Evolutionary conservation across 1,284 basidiomycete genomes (phyloP).

Genomic region (Pseudozyma pruni): DNA sequence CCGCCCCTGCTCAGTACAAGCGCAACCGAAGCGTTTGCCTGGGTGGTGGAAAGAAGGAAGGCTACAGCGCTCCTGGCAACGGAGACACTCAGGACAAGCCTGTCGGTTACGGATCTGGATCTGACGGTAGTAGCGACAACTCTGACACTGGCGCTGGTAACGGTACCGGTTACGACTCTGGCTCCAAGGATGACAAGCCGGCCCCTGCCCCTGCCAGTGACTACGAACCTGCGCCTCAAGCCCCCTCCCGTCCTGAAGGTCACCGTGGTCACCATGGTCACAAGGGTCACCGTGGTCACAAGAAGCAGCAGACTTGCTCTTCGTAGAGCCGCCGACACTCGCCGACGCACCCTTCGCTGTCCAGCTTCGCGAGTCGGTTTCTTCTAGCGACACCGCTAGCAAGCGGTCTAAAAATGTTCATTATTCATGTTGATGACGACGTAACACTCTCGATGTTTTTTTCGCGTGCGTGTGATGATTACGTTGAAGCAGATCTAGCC

Average conservation of each 20-base stretch:
- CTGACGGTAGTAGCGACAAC: not conserved
- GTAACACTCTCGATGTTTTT: no score
- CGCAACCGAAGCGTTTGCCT: constrained; percentile 37
- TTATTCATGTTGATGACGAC: no score
- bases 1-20: constrained; percentile 30
- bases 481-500: constrained; percentile 1
- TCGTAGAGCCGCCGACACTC: no score
- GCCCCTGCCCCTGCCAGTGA: no score
- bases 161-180: not conserved
- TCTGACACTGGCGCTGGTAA: not conserved
- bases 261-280: not conserved
- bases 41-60: constrained; percentile 13
- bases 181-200: not conserved
- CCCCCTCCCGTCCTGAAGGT: no score
- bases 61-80: not conserved
- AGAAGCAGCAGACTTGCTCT: not conserved
- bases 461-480: not conserved
- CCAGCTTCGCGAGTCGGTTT: no score
- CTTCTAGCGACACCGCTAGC: no score
- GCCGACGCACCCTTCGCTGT: no score
- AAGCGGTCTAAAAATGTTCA: no score
- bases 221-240: no score
- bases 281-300: not conserved
- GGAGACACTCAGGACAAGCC: not conserved
- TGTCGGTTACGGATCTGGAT: not conserved